phyloP scores from a whole-genome alignment of 768 basidiomycete genomes.

The Agrocybe chaxingu region DNA sequence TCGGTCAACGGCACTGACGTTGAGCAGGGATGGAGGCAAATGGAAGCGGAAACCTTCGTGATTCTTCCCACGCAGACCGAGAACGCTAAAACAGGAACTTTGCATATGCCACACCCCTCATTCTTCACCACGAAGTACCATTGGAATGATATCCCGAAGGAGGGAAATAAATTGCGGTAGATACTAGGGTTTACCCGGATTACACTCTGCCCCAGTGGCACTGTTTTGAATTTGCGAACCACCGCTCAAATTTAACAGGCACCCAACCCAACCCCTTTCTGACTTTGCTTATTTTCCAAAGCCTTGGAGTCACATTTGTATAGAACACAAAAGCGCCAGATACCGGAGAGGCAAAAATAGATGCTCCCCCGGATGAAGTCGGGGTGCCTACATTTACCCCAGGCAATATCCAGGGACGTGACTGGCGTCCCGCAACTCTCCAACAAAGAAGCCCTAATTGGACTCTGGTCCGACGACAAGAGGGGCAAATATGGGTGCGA shows the following conservation, averaged over 20 bases:
- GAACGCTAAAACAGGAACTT: background rate
- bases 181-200: too few species aligned
- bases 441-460: too few species aligned
- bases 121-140: too few species aligned
- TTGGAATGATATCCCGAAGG: too few species aligned
- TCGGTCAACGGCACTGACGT: constrained; percentile 1
- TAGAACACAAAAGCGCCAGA: constrained; percentile 10
- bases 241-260: background rate
- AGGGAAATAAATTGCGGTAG: too few species aligned
- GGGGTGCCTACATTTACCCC: background rate
- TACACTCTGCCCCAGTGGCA: background rate
- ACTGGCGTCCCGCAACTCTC: too few species aligned
- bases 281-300: constrained; percentile 19
- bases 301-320: constrained; percentile 2
- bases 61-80: constrained; percentile 11
- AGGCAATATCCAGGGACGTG: too few species aligned
- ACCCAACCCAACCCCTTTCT: constrained; percentile 11
- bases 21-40: background rate
- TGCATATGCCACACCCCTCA: background rate
- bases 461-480: too few species aligned
- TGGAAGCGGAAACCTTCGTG: constrained; percentile 10
- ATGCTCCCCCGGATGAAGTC: background rate
- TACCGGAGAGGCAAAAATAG: background rate
- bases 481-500: too few species aligned
- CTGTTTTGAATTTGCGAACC: background rate